phyloP scores from a whole-genome alignment of 768 basidiomycete species.

The Podaxis pistillaris region DNA sequence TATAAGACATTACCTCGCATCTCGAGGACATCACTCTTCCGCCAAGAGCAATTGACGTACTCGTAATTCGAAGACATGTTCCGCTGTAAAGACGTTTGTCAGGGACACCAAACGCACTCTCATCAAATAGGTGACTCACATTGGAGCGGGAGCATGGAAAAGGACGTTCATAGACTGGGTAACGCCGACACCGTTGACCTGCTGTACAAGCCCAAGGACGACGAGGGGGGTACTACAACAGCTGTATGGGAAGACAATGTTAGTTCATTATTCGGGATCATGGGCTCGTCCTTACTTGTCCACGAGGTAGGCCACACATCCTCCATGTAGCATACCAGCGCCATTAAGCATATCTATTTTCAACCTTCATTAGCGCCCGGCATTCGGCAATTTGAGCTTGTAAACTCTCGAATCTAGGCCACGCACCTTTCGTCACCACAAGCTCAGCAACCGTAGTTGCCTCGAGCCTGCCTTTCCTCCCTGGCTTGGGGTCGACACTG shows the following conservation, averaged over 20 bases:
- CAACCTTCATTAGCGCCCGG: background rate
- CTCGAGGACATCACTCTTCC: conserved; percentile 67
- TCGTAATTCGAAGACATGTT: conserved; percentile 54
- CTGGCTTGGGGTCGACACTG: conserved; percentile 43
- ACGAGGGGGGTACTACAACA: conserved; percentile 70
- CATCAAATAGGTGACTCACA: conserved; percentile 37
- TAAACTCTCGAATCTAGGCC: conserved; percentile 9
- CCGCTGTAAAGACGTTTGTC: conserved; percentile 40
- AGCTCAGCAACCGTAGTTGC: conserved; percentile 64
- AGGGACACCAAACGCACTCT: conserved; percentile 10
- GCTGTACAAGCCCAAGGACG: conserved; percentile 58
- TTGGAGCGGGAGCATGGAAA: conserved; percentile 67
- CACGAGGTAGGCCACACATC: conserved; percentile 69
- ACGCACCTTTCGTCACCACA: conserved; percentile 57
- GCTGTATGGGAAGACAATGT: conserved; percentile 27
- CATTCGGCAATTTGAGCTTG: conserved; percentile 1
- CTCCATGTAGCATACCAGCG: conserved; percentile 76
- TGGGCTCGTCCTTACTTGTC: conserved; percentile 51
- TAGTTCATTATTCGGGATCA: background rate
- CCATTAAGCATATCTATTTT: conserved; percentile 69
- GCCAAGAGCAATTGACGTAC: conserved; percentile 67
- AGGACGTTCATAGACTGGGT: conserved; percentile 69
- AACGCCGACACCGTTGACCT: conserved; percentile 70
- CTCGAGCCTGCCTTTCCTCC: conserved; percentile 52
- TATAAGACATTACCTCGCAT: conserved; percentile 52